Evolutionary conservation across 108 stramenopile species (phyloP).

Genomic region (Mediolabrus comicus): DNA sequence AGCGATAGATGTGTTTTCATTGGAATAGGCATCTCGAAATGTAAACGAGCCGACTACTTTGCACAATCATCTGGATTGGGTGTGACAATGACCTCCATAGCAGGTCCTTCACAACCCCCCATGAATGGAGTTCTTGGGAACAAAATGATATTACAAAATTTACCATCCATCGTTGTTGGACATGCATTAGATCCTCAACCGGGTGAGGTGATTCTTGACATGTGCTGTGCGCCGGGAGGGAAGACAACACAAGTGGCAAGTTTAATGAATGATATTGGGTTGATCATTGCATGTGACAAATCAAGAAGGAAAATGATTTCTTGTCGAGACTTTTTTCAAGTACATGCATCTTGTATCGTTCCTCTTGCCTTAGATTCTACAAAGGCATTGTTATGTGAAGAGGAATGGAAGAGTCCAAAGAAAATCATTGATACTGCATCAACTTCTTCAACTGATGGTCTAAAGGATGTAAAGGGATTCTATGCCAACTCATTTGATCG

Average conservation of each 20-base stretch:
- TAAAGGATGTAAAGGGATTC: slow-evolving; percentile 56
- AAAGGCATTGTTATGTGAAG: slow-evolving; percentile 37
- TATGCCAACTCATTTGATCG: slow-evolving; percentile 70
- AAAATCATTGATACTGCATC: slow-evolving; percentile 45
- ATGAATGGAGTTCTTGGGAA: slow-evolving; percentile 48
- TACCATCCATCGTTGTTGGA: slow-evolving; percentile 72
- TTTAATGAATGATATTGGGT: slow-evolving; percentile 75
- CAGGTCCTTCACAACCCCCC: slow-evolving; percentile 60
- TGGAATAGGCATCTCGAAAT: slow-evolving; percentile 55
- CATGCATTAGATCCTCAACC: slow-evolving; percentile 80
- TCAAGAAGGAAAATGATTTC: slow-evolving; percentile 69
- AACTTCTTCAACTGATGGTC: slow-evolving; percentile 33
- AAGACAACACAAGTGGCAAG: slow-evolving; percentile 91
- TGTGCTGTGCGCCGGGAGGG: slow-evolving; percentile 94
- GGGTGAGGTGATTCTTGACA: slow-evolving; percentile 82
- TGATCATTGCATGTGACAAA: slow-evolving; percentile 90
- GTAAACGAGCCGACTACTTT: slow-evolving; percentile 59
- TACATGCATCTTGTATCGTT: slow-evolving; percentile 61
- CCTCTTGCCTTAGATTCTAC: slow-evolving; percentile 69
- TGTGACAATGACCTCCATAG: slow-evolving; percentile 52
- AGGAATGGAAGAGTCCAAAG: slow-evolving; percentile 18
- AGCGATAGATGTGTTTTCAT: slow-evolving; percentile 62
- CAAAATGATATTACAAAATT: slow-evolving; percentile 67
- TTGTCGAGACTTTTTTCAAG: slow-evolving; percentile 47
- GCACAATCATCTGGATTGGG: slow-evolving; percentile 48